Conservation (phyloP, 108 stramenopile species). For the Nannochloropsis salina region DNA sequence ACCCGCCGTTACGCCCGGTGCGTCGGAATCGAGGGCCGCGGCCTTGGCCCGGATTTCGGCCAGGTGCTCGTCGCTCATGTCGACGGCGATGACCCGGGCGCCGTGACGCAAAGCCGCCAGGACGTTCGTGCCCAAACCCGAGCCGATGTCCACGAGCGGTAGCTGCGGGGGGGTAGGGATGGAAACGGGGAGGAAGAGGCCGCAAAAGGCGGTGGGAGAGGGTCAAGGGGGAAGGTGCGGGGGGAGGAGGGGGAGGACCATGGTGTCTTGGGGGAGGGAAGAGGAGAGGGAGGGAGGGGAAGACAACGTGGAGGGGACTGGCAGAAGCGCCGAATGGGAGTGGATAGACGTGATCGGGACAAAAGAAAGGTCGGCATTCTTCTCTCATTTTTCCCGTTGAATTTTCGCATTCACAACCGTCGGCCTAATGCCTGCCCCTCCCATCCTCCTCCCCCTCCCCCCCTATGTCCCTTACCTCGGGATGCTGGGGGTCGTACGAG, state of each 20-base stretch:
- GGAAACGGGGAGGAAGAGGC: not conserved
- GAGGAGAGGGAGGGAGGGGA: too few relatives aligned
- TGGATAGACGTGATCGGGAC: too few relatives aligned
- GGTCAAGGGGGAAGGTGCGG: too few relatives aligned
- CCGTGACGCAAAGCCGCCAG: not conserved
- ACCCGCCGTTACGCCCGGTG: not conserved
- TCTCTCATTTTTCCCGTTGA: too few relatives aligned
- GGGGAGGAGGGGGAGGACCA: too few relatives aligned
- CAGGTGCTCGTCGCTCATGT: conserved; percentile 6
- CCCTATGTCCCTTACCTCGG: not conserved
- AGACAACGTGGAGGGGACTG: too few relatives aligned
- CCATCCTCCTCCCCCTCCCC: not conserved
- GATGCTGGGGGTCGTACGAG: not conserved
- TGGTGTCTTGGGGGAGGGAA: too few relatives aligned
- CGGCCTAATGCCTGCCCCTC: not conserved
- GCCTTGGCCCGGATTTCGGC: not conserved
- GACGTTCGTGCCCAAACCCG: not conserved
- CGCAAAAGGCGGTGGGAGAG: too few relatives aligned
- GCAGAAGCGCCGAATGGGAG: too few relatives aligned
- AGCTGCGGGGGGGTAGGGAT: not conserved
- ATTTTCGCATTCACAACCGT: too few relatives aligned
- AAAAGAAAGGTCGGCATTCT: too few relatives aligned
- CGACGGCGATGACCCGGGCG: not conserved
- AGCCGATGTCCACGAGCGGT: not conserved
- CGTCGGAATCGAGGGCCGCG: not conserved